Evolutionary conservation across 192 early-diverging fungal species (phyloP).

Genomic region (Glomus cerebriforme): DNA sequence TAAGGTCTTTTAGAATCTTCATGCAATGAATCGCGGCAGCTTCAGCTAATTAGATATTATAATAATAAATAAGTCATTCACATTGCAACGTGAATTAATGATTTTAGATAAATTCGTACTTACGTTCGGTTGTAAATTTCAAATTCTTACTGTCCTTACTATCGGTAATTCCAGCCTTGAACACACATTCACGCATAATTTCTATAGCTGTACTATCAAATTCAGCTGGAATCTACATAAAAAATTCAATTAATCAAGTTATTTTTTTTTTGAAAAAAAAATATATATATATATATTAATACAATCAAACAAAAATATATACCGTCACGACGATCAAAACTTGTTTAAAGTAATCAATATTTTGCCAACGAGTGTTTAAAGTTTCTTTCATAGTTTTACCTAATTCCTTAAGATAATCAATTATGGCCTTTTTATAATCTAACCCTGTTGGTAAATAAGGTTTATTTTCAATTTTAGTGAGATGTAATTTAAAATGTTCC

Average conservation of each 20-base stretch:
- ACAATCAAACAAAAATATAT: not conserved
- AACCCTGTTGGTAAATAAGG: not conserved
- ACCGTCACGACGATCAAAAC: conserved; percentile 6
- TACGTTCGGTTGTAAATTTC: conserved; percentile 5
- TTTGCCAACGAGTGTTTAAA: not conserved
- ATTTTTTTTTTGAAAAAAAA: not conserved
- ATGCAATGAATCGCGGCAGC: conserved; percentile 25
- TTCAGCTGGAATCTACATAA: conserved; percentile 37
- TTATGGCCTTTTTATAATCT: not conserved
- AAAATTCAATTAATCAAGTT: no score
- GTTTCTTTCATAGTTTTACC: not conserved
- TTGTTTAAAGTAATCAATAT: conserved; percentile 3
- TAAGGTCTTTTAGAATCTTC: not conserved
- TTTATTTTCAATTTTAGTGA: conserved; percentile 15
- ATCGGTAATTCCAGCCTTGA: conserved; percentile 50
- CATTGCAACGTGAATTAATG: not conserved
- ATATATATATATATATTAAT: no score
- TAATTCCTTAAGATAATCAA: not conserved
- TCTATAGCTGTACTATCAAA: conserved; percentile 37
- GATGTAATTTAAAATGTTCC: conserved; percentile 11
- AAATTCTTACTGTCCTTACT: not conserved
- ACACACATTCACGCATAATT: conserved; percentile 54
- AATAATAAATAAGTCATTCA: not conserved
- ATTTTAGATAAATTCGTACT: not conserved
- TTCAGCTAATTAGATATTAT: not conserved